Base-by-base conservation (phyloP, 225 moss, liverwort and hornwort species). In the Polytrichum formosum region DNA sequence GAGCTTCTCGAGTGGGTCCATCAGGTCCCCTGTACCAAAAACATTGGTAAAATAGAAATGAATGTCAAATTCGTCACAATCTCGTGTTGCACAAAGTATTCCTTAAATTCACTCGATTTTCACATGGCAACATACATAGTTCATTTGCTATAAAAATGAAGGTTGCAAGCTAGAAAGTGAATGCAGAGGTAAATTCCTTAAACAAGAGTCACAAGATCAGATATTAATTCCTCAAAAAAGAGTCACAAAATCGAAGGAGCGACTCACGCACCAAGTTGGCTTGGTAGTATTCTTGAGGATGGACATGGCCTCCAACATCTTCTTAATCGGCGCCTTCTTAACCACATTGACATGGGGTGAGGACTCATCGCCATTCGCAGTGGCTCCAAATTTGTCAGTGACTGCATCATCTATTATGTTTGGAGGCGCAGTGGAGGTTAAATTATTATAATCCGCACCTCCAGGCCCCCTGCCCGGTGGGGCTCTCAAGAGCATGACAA, bases 401-500 rank as follows among this genome's bases (percentile, higher is more conserved):
- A 55, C 26, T 69, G 29, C 69, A 16, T 46, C 16, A 16, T 46
- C 46, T 13, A 16, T 10, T 46, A 46, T 13, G 46, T 46, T 16
- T 16, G 46, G 46, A 46, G 46, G 16, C 16, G 46, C 46, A 16
- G 46, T 16, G 46, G 46, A 16, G 46, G 13, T 46, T 58, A 60
- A 33, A 8, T 30, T 25, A 53, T 46, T 53, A 63, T 71, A 62
- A 25, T 62, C 71, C 26, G 63, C 62, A 37, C 53, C 26, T 30
- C 71, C 71, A 37, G 71, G 26, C 18, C 71, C 71, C 61, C 53
- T 71, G 5, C 27, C n/a, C 18, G 71, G 71, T 8, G 75, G 61
- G n/a, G 75, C 29, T 20, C 61, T 56, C 53, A 75, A 60, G 2
- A 62, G 58, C 61, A 75, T 68, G 7, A 68, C 75, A 54, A 85